A percentile compares a stretch with the other conserved stretches of the same genome.
These are phyloP conservation scores for Macrotyloma uniflorum DNA, from an alignment of 306 rosid species.

Conservation along the genomic window DNA sequence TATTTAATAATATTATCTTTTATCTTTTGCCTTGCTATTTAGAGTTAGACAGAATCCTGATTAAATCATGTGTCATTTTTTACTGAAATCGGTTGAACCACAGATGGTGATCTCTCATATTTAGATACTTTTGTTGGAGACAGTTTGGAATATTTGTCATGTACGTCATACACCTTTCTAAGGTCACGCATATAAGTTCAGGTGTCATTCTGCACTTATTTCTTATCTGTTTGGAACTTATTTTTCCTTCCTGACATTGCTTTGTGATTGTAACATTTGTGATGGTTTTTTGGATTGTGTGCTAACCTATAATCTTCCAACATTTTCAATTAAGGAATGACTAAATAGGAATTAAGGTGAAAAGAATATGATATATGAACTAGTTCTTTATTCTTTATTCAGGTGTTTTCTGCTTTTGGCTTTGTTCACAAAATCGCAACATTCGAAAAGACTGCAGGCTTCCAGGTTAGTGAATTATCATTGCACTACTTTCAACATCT, in stretches of 20 bases:
- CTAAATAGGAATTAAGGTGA: background rate
- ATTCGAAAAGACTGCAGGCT: conserved; percentile 93
- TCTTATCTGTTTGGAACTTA: conserved; percentile 57
- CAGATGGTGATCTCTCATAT: conserved; percentile 74
- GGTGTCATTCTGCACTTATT: conserved; percentile 91
- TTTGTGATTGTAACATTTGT: conserved; percentile 39
- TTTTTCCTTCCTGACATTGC: conserved; percentile 43
- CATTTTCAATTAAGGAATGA: background rate
- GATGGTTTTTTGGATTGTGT: conserved; percentile 39
- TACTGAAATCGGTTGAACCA: conserved; percentile 63
- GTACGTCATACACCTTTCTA: conserved; percentile 80
- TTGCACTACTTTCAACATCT: conserved; percentile 5
- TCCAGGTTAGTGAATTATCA: conserved; percentile 66
- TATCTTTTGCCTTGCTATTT: conserved; percentile 34
- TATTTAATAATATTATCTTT: conserved; percentile 13
- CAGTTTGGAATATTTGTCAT: conserved; percentile 88
- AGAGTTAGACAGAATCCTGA: conserved; percentile 48
- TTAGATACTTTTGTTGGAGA: conserved; percentile 82
- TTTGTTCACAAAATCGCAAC: conserved; percentile 93
- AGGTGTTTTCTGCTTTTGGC: conserved; percentile 95
- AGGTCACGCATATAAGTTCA: conserved; percentile 81
- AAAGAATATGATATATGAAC: conserved; percentile 25
- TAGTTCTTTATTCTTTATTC: conserved; percentile 35
- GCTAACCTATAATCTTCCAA: conserved; percentile 1
- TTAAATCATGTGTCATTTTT: conserved; percentile 47